Base-by-base conservation (phyloP, 129 eudicot genomes). In the Kitagawia praeruptora region DNA sequence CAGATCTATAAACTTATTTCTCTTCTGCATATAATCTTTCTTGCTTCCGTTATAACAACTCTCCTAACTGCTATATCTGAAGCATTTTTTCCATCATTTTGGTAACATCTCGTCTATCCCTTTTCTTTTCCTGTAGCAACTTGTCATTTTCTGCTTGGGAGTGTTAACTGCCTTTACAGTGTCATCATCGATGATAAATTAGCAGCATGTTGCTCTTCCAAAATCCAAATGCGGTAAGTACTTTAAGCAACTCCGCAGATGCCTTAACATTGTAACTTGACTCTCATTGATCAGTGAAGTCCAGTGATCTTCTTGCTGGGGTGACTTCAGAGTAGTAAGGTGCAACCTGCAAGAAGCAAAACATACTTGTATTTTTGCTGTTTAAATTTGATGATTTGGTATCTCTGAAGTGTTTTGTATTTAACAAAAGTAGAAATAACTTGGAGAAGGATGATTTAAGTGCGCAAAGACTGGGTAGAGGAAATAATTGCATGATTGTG, bases 171-270 rank as follows among this genome's bases (percentile, higher is more conserved):
- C 34, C 1, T 31, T 31, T 31, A 1, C 34, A 31, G 34, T 31
- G 87, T 80, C 82, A 84, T 88, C 67, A 89, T 84, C 37, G 85
- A 46, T 11, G 93, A 85, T 42, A 71, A 37, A 74, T 89, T 87
- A 6, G 86, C 78, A 23, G 86, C 75, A 47, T 89, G 97, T 42
- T 91, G 88, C 78, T 93, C 92, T 83, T 93, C 97, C 18, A 93
- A 93, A 80, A 75, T 89, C 96, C 96, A 89, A 27, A 93, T 93
- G 48, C 87, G 80, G 61, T 89, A 69, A 93, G 86, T 63, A 91
- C 81, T 85, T 85, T 93, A 48, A 93, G 90, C 61, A 91, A 75
- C 84, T 88, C 97, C 1, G 87, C 82, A 4, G 98, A 91, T 13
- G 93, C 85, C 83, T 89, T 91, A 49, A 91, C 78, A 80, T 85